phyloP scores from a whole-genome alignment of 176 grass and related monocot genomes.

The Tillandsia leiboldiana region DNA sequence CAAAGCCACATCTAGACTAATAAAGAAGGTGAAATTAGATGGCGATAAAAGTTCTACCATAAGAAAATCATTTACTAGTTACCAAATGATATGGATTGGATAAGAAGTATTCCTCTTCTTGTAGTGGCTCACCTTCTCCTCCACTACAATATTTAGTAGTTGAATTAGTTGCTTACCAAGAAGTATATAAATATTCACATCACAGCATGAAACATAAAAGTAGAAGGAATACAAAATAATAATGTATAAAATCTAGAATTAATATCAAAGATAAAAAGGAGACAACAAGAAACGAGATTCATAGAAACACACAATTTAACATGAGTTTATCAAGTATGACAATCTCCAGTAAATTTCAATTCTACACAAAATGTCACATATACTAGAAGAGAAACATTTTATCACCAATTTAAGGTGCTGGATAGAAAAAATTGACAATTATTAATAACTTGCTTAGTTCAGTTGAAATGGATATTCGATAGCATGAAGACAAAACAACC shows the following conservation, averaged over 20 bases:
- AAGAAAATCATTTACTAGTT: constrained; percentile 24
- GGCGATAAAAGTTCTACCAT: constrained; percentile 6
- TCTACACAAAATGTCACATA: neutral
- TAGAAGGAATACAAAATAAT: neutral
- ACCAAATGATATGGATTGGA: constrained; percentile 99
- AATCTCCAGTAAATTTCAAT: neutral
- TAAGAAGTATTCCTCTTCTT: constrained; percentile 94
- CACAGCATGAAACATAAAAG: neutral
- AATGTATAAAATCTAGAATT: neutral
- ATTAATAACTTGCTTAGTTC: neutral
- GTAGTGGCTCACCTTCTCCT: constrained; percentile 52
- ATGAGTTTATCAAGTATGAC: neutral
- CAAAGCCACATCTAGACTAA: neutral
- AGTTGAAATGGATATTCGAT: no score
- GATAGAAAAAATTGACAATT: neutral
- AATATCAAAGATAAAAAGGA: neutral
- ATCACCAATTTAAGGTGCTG: neutral
- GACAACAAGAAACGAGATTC: neutral
- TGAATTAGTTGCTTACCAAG: constrained; percentile 16
- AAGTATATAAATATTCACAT: neutral
- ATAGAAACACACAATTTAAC: neutral
- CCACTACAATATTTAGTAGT: constrained; percentile 40
- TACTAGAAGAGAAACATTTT: neutral
- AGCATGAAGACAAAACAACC: no score
- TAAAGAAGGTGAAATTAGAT: neutral